Evolutionary conservation across 1,284 basidiomycete species (phyloP), one percentile per base, ranked within the genome.

Genomic region (Irpex lacteus): DNA sequence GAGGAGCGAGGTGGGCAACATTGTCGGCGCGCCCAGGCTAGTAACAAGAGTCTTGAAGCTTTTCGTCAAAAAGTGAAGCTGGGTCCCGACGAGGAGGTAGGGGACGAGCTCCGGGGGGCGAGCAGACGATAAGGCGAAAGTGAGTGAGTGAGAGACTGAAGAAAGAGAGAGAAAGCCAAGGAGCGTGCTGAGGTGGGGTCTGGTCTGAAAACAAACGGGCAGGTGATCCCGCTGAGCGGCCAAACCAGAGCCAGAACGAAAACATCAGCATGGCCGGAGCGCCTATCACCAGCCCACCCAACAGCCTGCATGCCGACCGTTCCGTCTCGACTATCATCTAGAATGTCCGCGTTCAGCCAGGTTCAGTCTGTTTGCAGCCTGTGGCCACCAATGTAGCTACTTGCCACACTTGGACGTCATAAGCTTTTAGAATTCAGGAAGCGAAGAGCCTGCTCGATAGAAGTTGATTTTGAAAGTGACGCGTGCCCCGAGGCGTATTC

Each of bases 1-100:
- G 21, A 81, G 72, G 32, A 82, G 68, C 37, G 73, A 64, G 61
- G 70, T 68, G 47, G 78, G 70, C n/a, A 80, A 66, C 77, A 81
- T 77, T 9, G 54, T 13, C 34, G 54, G 54, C 54, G 34, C 26
- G 54, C 11, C 9, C 19, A 55, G 9, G 26, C 54, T 55, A 21
- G 34, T n/a, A 8, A 15, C 54, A 21, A 32, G 18, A 21, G 54
- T 36, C 54, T 53, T n/a, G 19, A 21, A n/a, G 26, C 32, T 21
- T 53, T 53, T 13, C 9, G 54, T 21, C 26, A 26, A 11, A 55
- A 55, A 55, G 54, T 44, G 38, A 44, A 15, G 38, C 38, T 44
- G 9, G 9, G 38, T 44, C 38, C 54, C 26, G 8, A 9, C 8
- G 26, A 21, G 19, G 26, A 15, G 19, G 26, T 2, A 6, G 26